Conservation (phyloP, 305 asterid genomes). For the Lippia alba region DNA sequence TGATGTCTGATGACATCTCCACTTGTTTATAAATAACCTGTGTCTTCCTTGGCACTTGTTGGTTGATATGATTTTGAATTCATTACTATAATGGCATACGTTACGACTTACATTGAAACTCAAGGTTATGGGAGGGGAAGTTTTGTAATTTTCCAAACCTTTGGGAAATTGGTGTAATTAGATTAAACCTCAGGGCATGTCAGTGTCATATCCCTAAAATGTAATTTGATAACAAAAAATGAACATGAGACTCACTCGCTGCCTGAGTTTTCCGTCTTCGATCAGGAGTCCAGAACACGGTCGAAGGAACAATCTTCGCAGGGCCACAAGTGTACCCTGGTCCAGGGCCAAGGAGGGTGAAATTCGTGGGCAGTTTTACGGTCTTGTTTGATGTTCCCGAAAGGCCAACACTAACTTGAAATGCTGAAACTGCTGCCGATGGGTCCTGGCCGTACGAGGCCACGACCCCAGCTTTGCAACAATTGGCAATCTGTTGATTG, state of each 20-base stretch:
- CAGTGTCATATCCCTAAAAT: too few species aligned
- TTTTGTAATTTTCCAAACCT: too few species aligned
- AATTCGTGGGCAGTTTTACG: slow-evolving; percentile 71
- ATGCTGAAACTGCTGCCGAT: slow-evolving; percentile 56
- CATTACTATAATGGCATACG: too few species aligned
- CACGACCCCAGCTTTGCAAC: slow-evolving; percentile 86
- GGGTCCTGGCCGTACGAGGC: slow-evolving; percentile 94
- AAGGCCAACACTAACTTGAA: slow-evolving; percentile 77
- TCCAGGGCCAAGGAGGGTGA: slow-evolving; percentile 76
- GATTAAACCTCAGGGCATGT: too few species aligned
- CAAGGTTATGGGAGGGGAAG: too few species aligned
- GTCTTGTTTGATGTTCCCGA: slow-evolving; percentile 86
- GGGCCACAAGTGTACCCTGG: slow-evolving; percentile 92
- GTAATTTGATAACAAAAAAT: background rate
- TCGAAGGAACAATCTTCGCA: slow-evolving; percentile 74
- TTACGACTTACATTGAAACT: too few species aligned
- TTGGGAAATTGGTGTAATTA: too few species aligned
- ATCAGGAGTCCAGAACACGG: slow-evolving; percentile 63
- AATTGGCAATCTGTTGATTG: slow-evolving; percentile 81
- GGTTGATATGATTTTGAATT: too few species aligned
- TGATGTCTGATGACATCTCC: too few species aligned
- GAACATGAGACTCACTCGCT: slow-evolving; percentile 46
- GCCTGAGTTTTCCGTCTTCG: slow-evolving; percentile 79
- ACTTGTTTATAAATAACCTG: too few species aligned
- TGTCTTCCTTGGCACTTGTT: too few species aligned